A percentile compares a stretch with the other conserved stretches of the same genome.
Evolutionary conservation across 169 alveolate genomes (phyloP).

Genomic region (Eimeria necatrix): DNA sequence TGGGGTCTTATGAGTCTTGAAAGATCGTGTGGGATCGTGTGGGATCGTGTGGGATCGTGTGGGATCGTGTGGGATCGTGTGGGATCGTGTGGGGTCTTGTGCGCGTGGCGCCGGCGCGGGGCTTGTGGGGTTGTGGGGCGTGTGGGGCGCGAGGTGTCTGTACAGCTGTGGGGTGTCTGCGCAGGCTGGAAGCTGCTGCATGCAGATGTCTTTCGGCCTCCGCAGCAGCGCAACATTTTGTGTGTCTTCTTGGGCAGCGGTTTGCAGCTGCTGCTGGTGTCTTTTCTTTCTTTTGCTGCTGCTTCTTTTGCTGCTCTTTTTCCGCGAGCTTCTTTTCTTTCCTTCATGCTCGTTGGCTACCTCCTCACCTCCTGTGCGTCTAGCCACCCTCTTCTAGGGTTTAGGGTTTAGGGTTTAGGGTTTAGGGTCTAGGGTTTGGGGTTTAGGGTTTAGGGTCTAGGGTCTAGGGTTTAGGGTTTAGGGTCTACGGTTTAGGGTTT

Average conservation of each 20-base stretch:
- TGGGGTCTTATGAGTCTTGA: no score
- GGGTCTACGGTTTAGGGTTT: no score
- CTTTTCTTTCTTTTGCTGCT: not conserved
- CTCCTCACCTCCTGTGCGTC: conserved; percentile 35
- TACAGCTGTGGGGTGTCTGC: not conserved
- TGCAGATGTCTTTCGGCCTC: conserved; percentile 78
- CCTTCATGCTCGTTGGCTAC: conserved; percentile 36
- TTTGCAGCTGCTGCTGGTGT: conserved; percentile 8
- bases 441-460: not conserved
- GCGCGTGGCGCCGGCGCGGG: no score
- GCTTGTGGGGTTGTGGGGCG: no score
- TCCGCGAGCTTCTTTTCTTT: conserved; percentile 10
- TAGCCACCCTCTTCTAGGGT: not conserved
- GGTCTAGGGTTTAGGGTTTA: no score
- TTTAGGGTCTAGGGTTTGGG: not conserved
- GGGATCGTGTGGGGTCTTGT: no score
- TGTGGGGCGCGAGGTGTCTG: no score
- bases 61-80: no score
- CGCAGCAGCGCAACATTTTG: conserved; percentile 59
- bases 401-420: no score
- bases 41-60: no score
- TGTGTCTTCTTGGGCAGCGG: conserved; percentile 66
- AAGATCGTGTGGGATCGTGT: no score
- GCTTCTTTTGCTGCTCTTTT: not conserved
- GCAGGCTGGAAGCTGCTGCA: conserved; percentile 78